These are phyloP conservation scores for Daldinia vernicosa DNA, from an alignment of 495 filamentous ascomycete species.

Conservation along the genomic window DNA sequence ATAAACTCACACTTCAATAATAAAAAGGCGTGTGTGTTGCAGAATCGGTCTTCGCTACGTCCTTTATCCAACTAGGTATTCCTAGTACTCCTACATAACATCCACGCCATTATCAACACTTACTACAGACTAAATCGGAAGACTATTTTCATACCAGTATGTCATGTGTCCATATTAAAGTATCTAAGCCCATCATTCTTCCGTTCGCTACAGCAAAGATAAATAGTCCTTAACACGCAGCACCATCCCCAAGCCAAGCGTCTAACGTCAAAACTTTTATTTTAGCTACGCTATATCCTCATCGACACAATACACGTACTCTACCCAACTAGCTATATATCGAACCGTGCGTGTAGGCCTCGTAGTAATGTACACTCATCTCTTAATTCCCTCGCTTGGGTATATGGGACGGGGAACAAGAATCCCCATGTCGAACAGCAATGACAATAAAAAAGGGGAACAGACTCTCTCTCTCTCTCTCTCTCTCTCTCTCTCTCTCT, in stretches of 20 bases:
- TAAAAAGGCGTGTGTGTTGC: too few species aligned
- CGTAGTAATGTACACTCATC: background rate
- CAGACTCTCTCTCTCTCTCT: background rate
- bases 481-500: background rate
- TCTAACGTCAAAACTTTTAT: conserved; percentile 18
- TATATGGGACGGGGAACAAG: conserved; percentile 20
- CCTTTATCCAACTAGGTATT: too few species aligned
- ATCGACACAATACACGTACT: background rate
- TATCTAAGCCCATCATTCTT: too few species aligned
- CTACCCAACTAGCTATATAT: background rate
- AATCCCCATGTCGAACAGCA: conserved; percentile 9
- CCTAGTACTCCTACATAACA: too few species aligned
- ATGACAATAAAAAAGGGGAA: conserved; percentile 3
- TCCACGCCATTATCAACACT: too few species aligned
- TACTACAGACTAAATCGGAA: too few species aligned
- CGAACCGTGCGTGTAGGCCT: background rate
- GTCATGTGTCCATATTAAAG: too few species aligned
- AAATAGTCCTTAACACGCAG: background rate
- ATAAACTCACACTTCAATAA: too few species aligned
- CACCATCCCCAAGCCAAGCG: background rate
- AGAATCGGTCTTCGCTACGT: too few species aligned
- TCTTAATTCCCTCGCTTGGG: conserved; percentile 22
- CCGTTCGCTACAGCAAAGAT: background rate
- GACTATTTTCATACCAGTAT: too few species aligned
- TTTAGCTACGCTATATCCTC: conserved; percentile 1